Percentiles rank a stretch among this genome's conserved stretches.
Conservation (phyloP, 106 monocot species). For the Narthecium ossifragum region DNA sequence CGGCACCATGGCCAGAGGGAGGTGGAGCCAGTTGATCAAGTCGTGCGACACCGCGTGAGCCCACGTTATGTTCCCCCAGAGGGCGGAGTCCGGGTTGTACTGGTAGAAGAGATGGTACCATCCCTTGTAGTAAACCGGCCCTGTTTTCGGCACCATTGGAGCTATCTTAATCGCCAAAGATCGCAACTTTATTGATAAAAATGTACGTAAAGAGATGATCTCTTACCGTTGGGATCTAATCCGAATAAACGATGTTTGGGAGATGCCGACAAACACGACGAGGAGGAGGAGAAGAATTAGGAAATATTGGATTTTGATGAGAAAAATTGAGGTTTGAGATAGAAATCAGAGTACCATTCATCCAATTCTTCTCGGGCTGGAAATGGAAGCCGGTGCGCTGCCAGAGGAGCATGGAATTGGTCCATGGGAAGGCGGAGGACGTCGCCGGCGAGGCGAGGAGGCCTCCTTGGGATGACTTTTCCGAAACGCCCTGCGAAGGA, state of each 20-base stretch:
- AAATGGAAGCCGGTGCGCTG: slow-evolving; percentile 66
- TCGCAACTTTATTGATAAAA: too few species aligned
- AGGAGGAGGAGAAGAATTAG: not conserved
- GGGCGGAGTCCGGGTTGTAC: slow-evolving; percentile 43
- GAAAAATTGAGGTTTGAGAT: too few species aligned
- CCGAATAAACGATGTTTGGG: not conserved
- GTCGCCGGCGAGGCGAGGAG: not conserved
- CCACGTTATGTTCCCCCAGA: slow-evolving; percentile 79
- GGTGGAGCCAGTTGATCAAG: slow-evolving; percentile 55
- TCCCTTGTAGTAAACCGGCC: slow-evolving; percentile 56
- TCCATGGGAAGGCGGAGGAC: slow-evolving; percentile 26
- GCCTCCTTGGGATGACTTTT: slow-evolving; percentile 13
- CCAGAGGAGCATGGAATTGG: slow-evolving; percentile 51
- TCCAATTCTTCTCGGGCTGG: slow-evolving; percentile 54
- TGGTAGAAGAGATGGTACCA: slow-evolving; percentile 91
- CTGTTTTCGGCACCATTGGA: slow-evolving; percentile 15
- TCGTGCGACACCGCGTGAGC: slow-evolving; percentile 59
- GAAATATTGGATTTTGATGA: not conserved
- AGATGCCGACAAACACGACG: not conserved
- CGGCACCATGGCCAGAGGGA: slow-evolving; percentile 45
- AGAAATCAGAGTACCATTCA: slow-evolving; percentile 34
- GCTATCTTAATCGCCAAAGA: too few species aligned
- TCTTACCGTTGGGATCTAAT: slow-evolving; percentile 35
- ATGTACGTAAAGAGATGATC: not conserved
- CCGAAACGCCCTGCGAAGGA: slow-evolving; percentile 13